phyloP scores from a whole-genome alignment of 495 filamentous ascomycete genomes.

The Tuber aestivum region DNA sequence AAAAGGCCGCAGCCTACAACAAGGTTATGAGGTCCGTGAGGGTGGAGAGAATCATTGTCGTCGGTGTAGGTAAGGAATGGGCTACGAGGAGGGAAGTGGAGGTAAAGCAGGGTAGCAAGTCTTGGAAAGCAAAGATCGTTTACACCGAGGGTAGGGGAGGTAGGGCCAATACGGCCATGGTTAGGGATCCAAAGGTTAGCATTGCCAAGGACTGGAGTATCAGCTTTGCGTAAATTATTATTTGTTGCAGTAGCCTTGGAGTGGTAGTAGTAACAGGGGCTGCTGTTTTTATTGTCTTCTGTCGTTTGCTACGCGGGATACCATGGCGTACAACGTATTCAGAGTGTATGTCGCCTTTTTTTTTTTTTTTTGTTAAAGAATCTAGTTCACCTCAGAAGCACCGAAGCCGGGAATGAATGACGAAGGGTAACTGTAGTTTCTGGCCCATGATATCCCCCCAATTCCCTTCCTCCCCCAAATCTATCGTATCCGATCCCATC shows the following conservation, averaged over 20 bases:
- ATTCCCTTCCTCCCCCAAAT: constrained; percentile 5
- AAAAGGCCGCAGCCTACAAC: constrained; percentile 62
- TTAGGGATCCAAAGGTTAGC: constrained; percentile 68
- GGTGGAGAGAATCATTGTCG: constrained; percentile 75
- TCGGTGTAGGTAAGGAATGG: constrained; percentile 72
- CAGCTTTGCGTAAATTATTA: constrained; percentile 49
- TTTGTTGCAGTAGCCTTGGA: not conserved
- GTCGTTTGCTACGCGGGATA: not conserved
- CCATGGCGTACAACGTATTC: not conserved
- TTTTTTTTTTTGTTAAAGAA: not conserved
- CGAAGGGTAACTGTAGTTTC: not conserved
- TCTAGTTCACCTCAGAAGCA: not conserved
- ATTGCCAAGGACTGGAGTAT: constrained; percentile 81
- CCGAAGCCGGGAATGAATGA: not conserved
- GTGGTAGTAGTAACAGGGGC: not conserved
- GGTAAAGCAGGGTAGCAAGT: constrained; percentile 64
- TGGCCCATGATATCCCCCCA: constrained; percentile 9
- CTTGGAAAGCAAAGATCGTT: constrained; percentile 54
- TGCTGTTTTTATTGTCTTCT: not conserved
- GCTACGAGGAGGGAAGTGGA: constrained; percentile 59
- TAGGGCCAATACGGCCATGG: constrained; percentile 70
- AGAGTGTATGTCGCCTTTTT: not conserved
- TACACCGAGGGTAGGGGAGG: constrained; percentile 56
- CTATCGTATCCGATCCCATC: not conserved
- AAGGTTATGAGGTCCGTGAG: constrained; percentile 68